Evolutionary conservation across 768 basidiomycete species (phyloP), one percentile per base, ranked within the genome.

Genomic region (Boletus sensibilis): DNA sequence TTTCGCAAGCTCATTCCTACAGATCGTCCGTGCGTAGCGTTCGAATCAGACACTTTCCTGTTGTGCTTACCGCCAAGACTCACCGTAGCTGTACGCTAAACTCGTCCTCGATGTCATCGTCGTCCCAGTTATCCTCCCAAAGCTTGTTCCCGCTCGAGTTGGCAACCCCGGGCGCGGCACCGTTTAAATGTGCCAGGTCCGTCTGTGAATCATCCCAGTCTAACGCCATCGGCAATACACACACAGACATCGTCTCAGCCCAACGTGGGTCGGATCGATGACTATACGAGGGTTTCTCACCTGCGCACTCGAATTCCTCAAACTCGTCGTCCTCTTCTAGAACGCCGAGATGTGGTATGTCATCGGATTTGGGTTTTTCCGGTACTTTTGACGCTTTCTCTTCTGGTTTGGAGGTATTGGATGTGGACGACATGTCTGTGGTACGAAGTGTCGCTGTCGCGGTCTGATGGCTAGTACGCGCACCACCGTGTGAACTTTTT

Each of bases 101-200:
- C 62, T 97, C 94, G 64, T 98, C 95, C 70, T 96, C 96, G 58
- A 97, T 87, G 74, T 98, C 96, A 75, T 99, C 97, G 65, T 99
- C 97, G 67, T 99, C 97, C 97, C 97, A 99, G 71, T 98, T 98
- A 64, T 98, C 97, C 78, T 99, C 97, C 97, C 97, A 99, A 12
- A 99, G 77, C 67, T 94, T 92, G 72, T 97, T 87, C 18, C 90
- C 90, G 6, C 87, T 87, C 34, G 88, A 88, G 64, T 85, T 87
- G 4, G 87, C 90, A 13, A 79, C 84, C 4, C 88, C 89, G 3
- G 89, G 87, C 5, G 86, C 82, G 3, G 85, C 80, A 20, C 88
- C 87, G 40, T 82, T 84, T 43, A 93, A 75, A 68, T 92, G 88
- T 14, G 88, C 87, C 25, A 94, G 73, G 71, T 92, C 88, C 2